Evolutionary conservation across 2,329 filamentous ascomycete species (phyloP), one percentile per base, ranked within the genome.

Genomic region (Keithomyces neogunnii): DNA sequence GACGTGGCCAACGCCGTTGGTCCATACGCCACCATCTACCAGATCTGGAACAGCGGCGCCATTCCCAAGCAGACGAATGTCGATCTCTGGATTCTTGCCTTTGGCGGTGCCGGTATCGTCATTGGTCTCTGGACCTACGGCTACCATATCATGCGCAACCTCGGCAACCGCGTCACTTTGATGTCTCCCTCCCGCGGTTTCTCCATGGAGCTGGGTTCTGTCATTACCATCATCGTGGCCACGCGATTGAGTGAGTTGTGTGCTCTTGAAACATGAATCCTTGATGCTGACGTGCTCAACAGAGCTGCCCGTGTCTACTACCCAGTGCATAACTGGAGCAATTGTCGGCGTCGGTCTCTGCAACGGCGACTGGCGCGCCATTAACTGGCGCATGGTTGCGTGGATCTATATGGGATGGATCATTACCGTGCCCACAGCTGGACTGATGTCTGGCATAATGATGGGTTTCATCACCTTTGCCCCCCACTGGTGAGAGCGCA

Each of bases 391-490:
- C 53, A 80, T 81, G 73, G 75, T 83, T 4, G 73, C 68, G 5
- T 80, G 78, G 71, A 78, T 83, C 57, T 80, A 81, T 58, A 62
- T 73, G 28, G 77, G 77, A 47, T 84, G 80, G 81, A 69, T 84
- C 61, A 73, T 81, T 55, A 84, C 81, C 1, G 73, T 84, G 11
- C 81, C 81, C 3, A 60, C 69, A 29, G 71, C 81, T 7, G 81
- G 77, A 42, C 69, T 80, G 32, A 71, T 85, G 40, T 77, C 76
- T 4, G 82, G 82, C 7, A 72, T 75, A 48, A 64, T 84, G 45
- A 84, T 83, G 78, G 82, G 74, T 2, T 74, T 85, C 50, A 72
- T 84, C 52, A 73, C 84, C 55, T 81, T 84, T 56, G 76, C 82
- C 45, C 82, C 82, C 45, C 73, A 71, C 52, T 78, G 71, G 71